Evolutionary conservation across 805 yeast species (phyloP), one percentile per base, ranked within the genome.

Genomic region (Kodamaea kakaduensis): DNA sequence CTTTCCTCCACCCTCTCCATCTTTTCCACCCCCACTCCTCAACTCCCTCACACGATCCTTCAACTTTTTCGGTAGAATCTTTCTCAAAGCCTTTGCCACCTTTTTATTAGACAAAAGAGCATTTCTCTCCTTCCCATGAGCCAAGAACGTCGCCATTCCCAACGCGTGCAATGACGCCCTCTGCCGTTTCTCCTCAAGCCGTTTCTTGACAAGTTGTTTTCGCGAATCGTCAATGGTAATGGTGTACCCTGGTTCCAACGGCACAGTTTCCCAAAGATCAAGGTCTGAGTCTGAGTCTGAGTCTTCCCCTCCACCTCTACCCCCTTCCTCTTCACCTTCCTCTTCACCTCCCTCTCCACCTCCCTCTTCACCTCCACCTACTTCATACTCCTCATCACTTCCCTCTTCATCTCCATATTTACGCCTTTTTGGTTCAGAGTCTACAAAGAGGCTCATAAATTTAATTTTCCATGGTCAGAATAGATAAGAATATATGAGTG

Each of bases 121-220:
- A 31, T 59, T 59, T 25, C 66, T 30, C 17, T 32, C 23, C 13
- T 32, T 32, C 1, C 47, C 54, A 42, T 50, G 54, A 9, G 43
- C 29, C 31, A 53, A 46, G 32, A 56, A 59, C 2, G 51, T 21
- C 3, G 47, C 41, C 40, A 59, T 46, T 4, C 53, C 51, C n/a
- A 60, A 36, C 32, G 50, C 41, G 44, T 37, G 50, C 21, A 40
- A 20, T 8, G 30, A 45, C 28, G 24, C 25, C 18, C 30, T 35
- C 36, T 33, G 27, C 17, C 34, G 47, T 41, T 37, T 44, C 34
- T 22, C 33, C 19, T 18, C 38, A 25, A 38, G 41, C 30, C 17
- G 24, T 36, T 27, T 42, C 26, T 16, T 35, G 15, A 27, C 28
- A 28, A 18, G 39, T 25, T 15, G 41, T 37, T 24, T 34, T 9